Evolutionary conservation across 2,329 filamentous ascomycete species (phyloP), one percentile per base, ranked within the genome.

Genomic region (Cadophora gregata): DNA sequence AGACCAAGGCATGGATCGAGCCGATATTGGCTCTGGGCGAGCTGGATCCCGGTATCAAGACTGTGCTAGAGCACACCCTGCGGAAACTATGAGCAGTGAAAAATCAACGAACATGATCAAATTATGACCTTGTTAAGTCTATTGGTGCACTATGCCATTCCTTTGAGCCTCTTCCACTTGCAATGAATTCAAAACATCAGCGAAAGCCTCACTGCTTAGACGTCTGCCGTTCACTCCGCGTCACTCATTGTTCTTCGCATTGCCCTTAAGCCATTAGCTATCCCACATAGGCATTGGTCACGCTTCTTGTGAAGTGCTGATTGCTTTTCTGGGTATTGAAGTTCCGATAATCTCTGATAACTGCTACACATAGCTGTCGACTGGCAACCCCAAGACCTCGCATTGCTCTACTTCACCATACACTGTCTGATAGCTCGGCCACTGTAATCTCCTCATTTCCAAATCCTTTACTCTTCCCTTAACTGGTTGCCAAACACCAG

Each of bases 31-130:
- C 75, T 1, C 73, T 81, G 55, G 79, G 82, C 36, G 80, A 80
- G 19, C 77, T 90, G 53, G 88, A 90, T 73, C 78, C 81, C n/a
- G 83, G 80, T 45, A 83, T 90, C 69, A 79, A 79, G 66, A 81
- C 79, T 8, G 87, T 90, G 1, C 70, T 90, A 70, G 81, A 85
- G 72, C 81, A 86, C 71, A 86, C 72, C 5, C 24, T 72, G 27
- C 60, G 70, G 51, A 77, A 74, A 63, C 59, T 77, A 25, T 63
- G 61, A 63, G n/a, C 8, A 33, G 25, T 25, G 21, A 5, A 63
- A 19, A 4, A 42, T 21, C 9, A 63, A 63, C 47, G 48, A 55
- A 62, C 19, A 29, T 19, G 24, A 36, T 36, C n/a, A 56, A 6
- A 42, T n/a, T n/a, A 42, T 42, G 38, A 12, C 38, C 7, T 42